Base-by-base conservation (phyloP, 495 filamentous ascomycete species). In the Evernia prunastri region DNA sequence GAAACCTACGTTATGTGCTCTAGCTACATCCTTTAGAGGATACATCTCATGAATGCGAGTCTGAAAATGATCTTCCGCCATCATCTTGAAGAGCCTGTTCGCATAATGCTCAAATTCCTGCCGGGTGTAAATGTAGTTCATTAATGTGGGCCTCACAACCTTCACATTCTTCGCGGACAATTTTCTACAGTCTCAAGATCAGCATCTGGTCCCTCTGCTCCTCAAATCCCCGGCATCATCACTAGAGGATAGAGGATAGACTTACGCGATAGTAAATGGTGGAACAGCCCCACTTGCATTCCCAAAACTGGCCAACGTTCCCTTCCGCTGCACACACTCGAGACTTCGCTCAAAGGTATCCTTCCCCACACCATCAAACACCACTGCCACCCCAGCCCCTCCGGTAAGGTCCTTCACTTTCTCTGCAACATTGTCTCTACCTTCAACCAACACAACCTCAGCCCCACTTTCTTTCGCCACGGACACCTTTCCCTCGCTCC, bases 361-460 rank as follows among this genome's bases (percentile, higher is more conserved):
- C 78, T 88, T 88, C 12, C 94, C 94, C 23, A 96, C 91, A 25
- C 89, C 87, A 74, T 98, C 94, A 74, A 92, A 96, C 15, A 97
- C 87, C 13, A 87, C 91, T 64, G 78, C 79, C 3, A 91, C 89
- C 13, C 94, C 94, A 56, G 81, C 71, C 2, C 86, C 85, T 18
- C 75, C 77, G 1, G 90, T 94, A 49, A 88, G 84, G 70, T 92
- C 86, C 71, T 81, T 82, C 3, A 93, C 86, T 71, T 75, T 72
- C 59, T 79, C 73, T 29, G 85, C 80, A 69, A 90, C 86, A 66
- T 88, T 84, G 66, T 83, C 85, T 63, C 86, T 84, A 7, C 77
- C 86, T 20, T 79, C 78, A 70, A 91, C 86, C 62, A 97, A 81
- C 56, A 89, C 79, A 67, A 86, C 83, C 66, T 87, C 82, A 0